Base-by-base conservation (phyloP, 345 rosid species). In the Nephelium lappaceum region DNA sequence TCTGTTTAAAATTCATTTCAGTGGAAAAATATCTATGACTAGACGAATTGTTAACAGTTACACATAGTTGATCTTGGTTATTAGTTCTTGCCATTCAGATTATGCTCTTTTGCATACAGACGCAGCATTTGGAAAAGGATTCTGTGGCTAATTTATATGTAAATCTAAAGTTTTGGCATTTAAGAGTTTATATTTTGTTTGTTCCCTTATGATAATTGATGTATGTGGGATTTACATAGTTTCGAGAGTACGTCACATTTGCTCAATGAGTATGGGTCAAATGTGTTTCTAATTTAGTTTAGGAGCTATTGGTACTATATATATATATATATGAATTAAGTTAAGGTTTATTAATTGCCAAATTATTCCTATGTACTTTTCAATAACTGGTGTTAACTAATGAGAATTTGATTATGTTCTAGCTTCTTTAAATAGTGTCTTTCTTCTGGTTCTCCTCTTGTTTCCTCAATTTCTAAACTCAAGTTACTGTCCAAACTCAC, bases 1-100 rank as follows among this genome's bases (percentile, higher is more conserved):
- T 72, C 41, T 72, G 39, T 72, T 55, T 53, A 57, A 55, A 9
- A 41, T 72, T 23, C 25, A 60, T 23, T 68, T 70, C 18, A 72
- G 45, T 8, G 8, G 25, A 19, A 19, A 72, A 42, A 10, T 4
- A 9, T 72, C 18, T 25, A 11, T 39, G 21, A 58, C 25, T 27
- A 18, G 25, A 23, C 64, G 47, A 14, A 6, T 71, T 36, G 31
- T 57, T 55, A 10, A 57, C 49, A 4, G 23, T 3, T 31, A 18
- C 24, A 9, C 27, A 27, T 51, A 27, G 25, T 31, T 71, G 62
- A 18, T 51, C 24, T 27, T 36, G 27, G 63, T 27, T 11, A 23
- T 2, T 16, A 8, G 25, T 69, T 24, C 61, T 15, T 23, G 7
- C 60, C 25, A 4, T 27, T 49, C 8, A 60, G 58, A 4, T 47